Evolutionary conservation across 805 yeast genomes (phyloP).

Genomic region (Lipomyces oligophaga): DNA sequence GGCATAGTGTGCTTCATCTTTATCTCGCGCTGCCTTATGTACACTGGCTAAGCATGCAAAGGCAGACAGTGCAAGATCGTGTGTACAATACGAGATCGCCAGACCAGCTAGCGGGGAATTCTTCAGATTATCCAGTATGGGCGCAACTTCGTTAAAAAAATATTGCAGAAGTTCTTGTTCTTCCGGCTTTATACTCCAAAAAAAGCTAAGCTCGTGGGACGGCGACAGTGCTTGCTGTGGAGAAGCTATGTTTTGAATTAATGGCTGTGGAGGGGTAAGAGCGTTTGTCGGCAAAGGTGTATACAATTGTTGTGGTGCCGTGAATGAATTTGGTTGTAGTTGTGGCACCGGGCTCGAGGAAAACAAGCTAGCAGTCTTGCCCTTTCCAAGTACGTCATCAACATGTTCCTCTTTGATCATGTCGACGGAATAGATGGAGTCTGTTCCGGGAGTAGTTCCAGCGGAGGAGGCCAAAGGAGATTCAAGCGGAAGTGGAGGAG

Average conservation of each 20-base stretch:
- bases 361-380: too few relatives aligned
- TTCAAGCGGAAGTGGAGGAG: too few relatives aligned
- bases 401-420: too few relatives aligned
- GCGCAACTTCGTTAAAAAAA: slow-evolving; percentile 25
- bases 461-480: too few relatives aligned
- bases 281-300: too few relatives aligned
- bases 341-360: too few relatives aligned
- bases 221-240: slow-evolving; percentile 4
- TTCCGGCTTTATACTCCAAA: slow-evolving; percentile 20
- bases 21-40: slow-evolving; percentile 13
- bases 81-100: slow-evolving; percentile 25
- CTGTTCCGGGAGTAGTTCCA: too few relatives aligned
- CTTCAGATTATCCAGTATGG: slow-evolving; percentile 21
- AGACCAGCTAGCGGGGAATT: slow-evolving; percentile 24
- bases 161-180: slow-evolving; percentile 26
- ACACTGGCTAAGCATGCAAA: slow-evolving; percentile 21
- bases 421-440: too few relatives aligned
- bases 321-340: too few relatives aligned
- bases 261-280: neutral
- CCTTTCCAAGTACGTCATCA: too few relatives aligned
- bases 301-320: too few relatives aligned
- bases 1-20: slow-evolving; percentile 15
- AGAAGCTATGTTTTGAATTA: too few relatives aligned
- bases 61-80: slow-evolving; percentile 24
- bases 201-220: slow-evolving; percentile 15